phyloP scores from a whole-genome alignment of 2,329 filamentous ascomycete genomes.

The Penicillium sp. region DNA sequence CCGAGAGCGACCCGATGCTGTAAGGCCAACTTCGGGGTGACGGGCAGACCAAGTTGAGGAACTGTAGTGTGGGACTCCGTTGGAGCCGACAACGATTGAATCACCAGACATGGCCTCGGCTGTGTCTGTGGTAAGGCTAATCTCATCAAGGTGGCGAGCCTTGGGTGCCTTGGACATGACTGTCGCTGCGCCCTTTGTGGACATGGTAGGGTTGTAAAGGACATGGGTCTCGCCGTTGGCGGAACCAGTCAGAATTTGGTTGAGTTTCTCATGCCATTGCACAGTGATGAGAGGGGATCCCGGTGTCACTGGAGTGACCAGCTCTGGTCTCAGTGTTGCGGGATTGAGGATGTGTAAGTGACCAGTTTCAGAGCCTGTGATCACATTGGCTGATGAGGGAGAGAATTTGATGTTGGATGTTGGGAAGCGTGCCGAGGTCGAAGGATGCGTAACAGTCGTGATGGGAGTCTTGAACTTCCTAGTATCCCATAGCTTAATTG shows the following conservation, averaged over 20 bases:
- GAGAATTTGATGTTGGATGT: slow-evolving; percentile 89
- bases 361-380: slow-evolving; percentile 84
- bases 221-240: slow-evolving; percentile 87
- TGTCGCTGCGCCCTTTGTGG: slow-evolving; percentile 76
- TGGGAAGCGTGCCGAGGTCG: slow-evolving; percentile 79
- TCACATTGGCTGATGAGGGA: slow-evolving; percentile 77
- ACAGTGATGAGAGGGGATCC: slow-evolving; percentile 80
- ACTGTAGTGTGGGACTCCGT: slow-evolving; percentile 73
- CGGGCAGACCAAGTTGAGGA: slow-evolving; percentile 63
- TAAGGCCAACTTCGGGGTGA: slow-evolving; percentile 72
- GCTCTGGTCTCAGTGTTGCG: slow-evolving; percentile 81
- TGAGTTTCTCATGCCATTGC: slow-evolving; percentile 90
- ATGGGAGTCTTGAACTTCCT: slow-evolving; percentile 92
- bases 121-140: slow-evolving; percentile 85
- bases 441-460: slow-evolving; percentile 74
- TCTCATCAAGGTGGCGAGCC: slow-evolving; percentile 92
- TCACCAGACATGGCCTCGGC: slow-evolving; percentile 80
- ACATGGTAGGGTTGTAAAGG: slow-evolving; percentile 85
- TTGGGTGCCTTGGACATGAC: slow-evolving; percentile 94
- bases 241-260: slow-evolving; percentile 93
- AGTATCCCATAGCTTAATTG: slow-evolving; percentile 96
- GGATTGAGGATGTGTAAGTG: slow-evolving; percentile 92
- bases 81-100: slow-evolving; percentile 69
- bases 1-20: slow-evolving; percentile 71
- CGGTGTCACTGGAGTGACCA: slow-evolving; percentile 85